phyloP scores from a whole-genome alignment of 1,284 basidiomycete genomes.

The Cerrena zonata region DNA sequence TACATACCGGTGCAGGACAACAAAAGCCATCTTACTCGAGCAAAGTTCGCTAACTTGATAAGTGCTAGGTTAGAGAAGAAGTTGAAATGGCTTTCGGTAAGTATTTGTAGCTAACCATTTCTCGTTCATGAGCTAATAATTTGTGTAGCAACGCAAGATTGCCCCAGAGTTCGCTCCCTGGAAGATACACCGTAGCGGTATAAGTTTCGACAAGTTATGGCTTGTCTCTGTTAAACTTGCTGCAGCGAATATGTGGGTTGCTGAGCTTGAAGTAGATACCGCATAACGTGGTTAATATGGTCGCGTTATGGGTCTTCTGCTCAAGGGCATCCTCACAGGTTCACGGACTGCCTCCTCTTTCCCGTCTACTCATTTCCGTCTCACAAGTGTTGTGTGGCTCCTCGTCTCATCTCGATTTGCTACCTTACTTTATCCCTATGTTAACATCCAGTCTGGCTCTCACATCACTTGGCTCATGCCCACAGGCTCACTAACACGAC shows the following conservation, averaged over 20 bases:
- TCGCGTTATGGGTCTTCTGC: too few species aligned
- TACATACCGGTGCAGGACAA: neutral
- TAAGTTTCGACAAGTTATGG: constrained; percentile 4
- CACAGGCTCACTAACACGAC: too few species aligned
- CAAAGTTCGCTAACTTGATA: neutral
- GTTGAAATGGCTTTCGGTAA: neutral
- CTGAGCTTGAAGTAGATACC: constrained; percentile 3
- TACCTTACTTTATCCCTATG: too few species aligned
- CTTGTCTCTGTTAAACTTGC: constrained; percentile 4
- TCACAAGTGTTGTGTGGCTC: too few species aligned
- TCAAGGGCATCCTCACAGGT: too few species aligned
- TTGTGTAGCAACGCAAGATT: neutral
- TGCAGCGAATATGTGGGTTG: constrained; percentile 7
- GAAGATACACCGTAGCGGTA: neutral
- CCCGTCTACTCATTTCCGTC: too few species aligned
- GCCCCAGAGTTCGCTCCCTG: neutral
- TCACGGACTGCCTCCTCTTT: too few species aligned
- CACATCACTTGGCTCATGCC: too few species aligned
- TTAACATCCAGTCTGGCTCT: too few species aligned
- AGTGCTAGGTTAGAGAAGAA: neutral
- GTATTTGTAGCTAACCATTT: neutral
- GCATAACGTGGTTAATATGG: neutral
- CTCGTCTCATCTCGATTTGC: too few species aligned
- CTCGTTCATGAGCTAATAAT: neutral
- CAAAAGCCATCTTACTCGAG: neutral